phyloP scores from a whole-genome alignment of 306 rosid species.

The Cucurbita argyrosperma region DNA sequence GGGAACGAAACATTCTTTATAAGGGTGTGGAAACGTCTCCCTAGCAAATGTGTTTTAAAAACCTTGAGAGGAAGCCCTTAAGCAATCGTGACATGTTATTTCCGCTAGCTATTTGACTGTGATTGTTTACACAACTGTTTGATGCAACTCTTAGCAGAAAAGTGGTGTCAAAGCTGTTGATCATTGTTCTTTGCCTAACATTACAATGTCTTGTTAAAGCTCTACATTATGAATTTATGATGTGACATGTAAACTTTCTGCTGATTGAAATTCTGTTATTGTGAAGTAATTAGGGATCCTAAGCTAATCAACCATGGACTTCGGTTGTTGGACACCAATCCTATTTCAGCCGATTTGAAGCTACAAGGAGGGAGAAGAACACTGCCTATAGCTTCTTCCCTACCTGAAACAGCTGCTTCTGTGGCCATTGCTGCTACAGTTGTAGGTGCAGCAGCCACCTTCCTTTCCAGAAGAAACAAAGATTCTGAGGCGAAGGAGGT shows the following conservation, averaged over 20 bases:
- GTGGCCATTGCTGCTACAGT: slow-evolving; percentile 65
- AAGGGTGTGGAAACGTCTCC: too few relatives aligned
- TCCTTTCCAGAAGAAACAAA: slow-evolving; percentile 55
- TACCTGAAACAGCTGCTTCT: slow-evolving; percentile 83
- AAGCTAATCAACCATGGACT: not conserved
- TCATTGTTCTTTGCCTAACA: not conserved
- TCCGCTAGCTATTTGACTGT: not conserved
- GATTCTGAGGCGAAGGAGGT: slow-evolving; percentile 43
- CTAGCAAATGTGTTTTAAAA: too few relatives aligned
- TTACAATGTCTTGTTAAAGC: not conserved
- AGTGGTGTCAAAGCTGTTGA: not conserved
- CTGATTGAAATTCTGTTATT: slow-evolving; percentile 9
- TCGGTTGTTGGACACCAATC: not conserved
- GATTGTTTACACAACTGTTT: not conserved
- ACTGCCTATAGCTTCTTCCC: slow-evolving; percentile 26
- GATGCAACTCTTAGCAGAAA: not conserved
- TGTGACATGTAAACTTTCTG: not conserved
- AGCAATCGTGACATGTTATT: not conserved
- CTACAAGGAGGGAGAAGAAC: slow-evolving; percentile 37
- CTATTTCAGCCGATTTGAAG: slow-evolving; percentile 25
- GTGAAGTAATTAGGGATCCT: slow-evolving; percentile 8
- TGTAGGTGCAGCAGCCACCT: slow-evolving; percentile 71
- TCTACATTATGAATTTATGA: not conserved
- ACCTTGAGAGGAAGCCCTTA: too few relatives aligned
- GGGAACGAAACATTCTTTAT: too few relatives aligned